A percentile compares a stretch with the other conserved stretches of the same genome.
Conservation (phyloP, 345 rosid species). For the Iberis pinnata region DNA sequence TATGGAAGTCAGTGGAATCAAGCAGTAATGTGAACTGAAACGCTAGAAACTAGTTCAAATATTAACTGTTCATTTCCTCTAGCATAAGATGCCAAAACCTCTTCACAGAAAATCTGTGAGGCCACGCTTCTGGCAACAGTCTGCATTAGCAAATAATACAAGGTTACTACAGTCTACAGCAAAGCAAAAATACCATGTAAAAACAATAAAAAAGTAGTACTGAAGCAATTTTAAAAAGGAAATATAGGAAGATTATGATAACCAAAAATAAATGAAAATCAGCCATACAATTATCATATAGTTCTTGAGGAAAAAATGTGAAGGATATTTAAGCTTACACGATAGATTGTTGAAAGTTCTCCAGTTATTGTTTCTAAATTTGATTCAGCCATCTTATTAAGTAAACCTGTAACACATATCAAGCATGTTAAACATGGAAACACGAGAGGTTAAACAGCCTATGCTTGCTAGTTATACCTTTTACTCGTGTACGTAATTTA, state of each 20-base stretch:
- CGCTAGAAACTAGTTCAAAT: conserved; percentile 15
- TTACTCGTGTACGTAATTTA: conserved; percentile 57
- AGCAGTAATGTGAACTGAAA: conserved; percentile 1
- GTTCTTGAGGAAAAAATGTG: conserved; percentile 4
- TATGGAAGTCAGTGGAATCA: neutral
- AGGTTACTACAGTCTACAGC: conserved; percentile 4
- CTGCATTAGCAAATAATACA: conserved; percentile 37
- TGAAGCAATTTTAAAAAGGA: too few species aligned
- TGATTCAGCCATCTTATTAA: conserved; percentile 75
- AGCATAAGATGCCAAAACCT: conserved; percentile 70
- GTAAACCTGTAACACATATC: conserved; percentile 55
- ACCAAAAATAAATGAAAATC: too few species aligned
- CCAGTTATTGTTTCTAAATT: conserved; percentile 80
- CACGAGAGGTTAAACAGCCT: neutral
- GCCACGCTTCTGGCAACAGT: conserved; percentile 53
- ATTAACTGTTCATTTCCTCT: conserved; percentile 89
- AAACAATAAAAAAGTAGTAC: neutral
- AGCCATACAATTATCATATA: conserved; percentile 4
- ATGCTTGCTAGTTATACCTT: conserved; percentile 49
- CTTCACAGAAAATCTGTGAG: conserved; percentile 63
- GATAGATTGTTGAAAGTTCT: conserved; percentile 59
- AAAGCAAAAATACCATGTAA: neutral
- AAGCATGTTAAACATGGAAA: conserved; percentile 16
- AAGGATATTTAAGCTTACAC: conserved; percentile 37
- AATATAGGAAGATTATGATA: too few species aligned